Evolutionary conservation across 2,329 filamentous ascomycete genomes (phyloP).

Genomic region (Hypoxylon rubiginosum): DNA sequence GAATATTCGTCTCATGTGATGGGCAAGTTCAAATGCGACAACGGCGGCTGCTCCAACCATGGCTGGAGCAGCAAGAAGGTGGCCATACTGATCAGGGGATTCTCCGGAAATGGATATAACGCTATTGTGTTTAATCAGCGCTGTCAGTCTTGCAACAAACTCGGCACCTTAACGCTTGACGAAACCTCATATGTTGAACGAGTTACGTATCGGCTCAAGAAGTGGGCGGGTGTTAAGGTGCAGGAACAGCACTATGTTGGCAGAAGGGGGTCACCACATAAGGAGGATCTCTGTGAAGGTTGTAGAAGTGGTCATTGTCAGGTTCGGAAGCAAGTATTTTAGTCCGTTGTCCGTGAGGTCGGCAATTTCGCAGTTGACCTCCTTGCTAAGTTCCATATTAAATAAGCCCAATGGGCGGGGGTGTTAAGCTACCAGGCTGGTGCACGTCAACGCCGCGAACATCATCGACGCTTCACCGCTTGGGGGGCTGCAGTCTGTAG

Average conservation of each 20-base stretch:
- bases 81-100: constrained; percentile 41
- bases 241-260: constrained; percentile 6
- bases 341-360: too few relatives aligned
- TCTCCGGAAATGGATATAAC: constrained; percentile 40
- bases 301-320: constrained; percentile 24
- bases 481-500: too few relatives aligned
- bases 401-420: too few relatives aligned
- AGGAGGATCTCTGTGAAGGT: constrained; percentile 36
- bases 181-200: constrained; percentile 45
- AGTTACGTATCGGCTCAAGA: constrained; percentile 47
- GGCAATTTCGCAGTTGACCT: too few relatives aligned
- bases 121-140: constrained; percentile 46
- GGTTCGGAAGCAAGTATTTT: not conserved
- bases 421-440: too few relatives aligned
- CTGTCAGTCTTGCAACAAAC: constrained; percentile 39
- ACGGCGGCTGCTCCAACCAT: constrained; percentile 17
- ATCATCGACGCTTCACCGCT: too few relatives aligned
- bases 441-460: too few relatives aligned
- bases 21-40: constrained; percentile 37
- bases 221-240: constrained; percentile 42
- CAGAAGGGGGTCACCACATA: constrained; percentile 27
- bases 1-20: constrained; percentile 38
- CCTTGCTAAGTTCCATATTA: too few relatives aligned
- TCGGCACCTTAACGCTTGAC: constrained; percentile 41
- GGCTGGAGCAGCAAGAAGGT: constrained; percentile 39